Base-by-base conservation (phyloP, 116 monocot genomes). In the Zostera marina region DNA sequence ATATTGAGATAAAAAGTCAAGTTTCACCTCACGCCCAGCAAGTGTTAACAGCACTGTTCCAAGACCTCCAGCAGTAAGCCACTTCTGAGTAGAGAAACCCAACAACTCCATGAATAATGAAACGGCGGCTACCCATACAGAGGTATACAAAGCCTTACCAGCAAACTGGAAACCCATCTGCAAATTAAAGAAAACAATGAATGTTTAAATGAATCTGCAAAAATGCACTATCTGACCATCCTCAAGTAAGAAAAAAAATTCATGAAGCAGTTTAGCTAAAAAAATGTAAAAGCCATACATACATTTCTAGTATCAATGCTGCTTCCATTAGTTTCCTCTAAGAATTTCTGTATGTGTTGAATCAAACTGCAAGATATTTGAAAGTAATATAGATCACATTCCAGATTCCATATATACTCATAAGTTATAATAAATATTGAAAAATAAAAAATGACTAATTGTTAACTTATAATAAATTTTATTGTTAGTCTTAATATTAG, bases 131-230 rank as follows among this genome's bases (percentile, higher is more conserved):
- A 88, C 68, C 94, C 94, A 88, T 8, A 88, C 78, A 43, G 82
- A 73, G 65, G 79, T 82, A 54, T 88, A 85, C 43, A 88, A 62
- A 57, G 94, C 88, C 75, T 70, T 94, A 53, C 77, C 75, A 63
- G 85, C 82, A 78, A 94, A 88, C 44, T 94, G 81, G 66, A 85
- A 84, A 44, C 94, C 88, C 94, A 88, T 88, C 94, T 94, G 75
- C 21, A 63, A 49, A 60, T 32, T n/a, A 40, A 60, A 44, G 22
- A 16, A 56, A 56, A 24, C 8, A 26, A 13, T 32, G 32, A 32
- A 32, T 32, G 32, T 1, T 5, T 32, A 32, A 32, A 32, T 32
- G 32, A 32, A 32, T 2, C 32, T 32, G 22, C 4, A 53, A 53
- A 21, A 52, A 52, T 25, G 11, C 11, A 3, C 53, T 53, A 1